A percentile compares a stretch with the other conserved stretches of the same genome.
Conservation (phyloP, 306 rosid species). For the Sophora flavescens region DNA sequence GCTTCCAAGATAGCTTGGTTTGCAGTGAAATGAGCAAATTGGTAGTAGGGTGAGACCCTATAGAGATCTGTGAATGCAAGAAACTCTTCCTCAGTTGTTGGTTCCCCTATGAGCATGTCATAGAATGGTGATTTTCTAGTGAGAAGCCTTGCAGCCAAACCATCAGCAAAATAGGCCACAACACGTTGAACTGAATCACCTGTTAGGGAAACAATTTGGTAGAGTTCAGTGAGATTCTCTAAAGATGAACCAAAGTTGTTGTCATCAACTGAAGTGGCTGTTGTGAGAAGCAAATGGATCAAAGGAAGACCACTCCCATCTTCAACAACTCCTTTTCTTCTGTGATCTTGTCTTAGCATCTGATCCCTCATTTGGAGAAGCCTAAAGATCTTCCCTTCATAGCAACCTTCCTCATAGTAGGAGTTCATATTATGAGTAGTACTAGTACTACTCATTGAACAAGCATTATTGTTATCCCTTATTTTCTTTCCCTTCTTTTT, state of each 20-base stretch:
- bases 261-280: conserved; percentile 62
- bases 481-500: conserved; percentile 58
- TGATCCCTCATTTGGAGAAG: conserved; percentile 80
- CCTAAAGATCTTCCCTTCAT: conserved; percentile 69
- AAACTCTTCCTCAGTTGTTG: conserved; percentile 65
- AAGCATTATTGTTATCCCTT: conserved; percentile 27
- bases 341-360: conserved; percentile 64
- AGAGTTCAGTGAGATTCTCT: conserved; percentile 60
- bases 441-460: conserved; percentile 38
- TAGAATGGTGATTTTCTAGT: conserved; percentile 69
- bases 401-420: conserved; percentile 55
- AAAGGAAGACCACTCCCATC: conserved; percentile 62
- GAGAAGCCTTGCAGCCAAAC: conserved; percentile 64
- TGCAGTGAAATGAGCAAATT: conserved; percentile 88
- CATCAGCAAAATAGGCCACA: conserved; percentile 72
- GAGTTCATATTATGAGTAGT: conserved; percentile 25
- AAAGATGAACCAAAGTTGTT: conserved; percentile 54
- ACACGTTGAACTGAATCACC: conserved; percentile 78
- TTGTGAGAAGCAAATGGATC: conserved; percentile 66
- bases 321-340: conserved; percentile 40
- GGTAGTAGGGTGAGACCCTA: conserved; percentile 73
- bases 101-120: conserved; percentile 72
- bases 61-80: conserved; percentile 70
- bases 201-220: conserved; percentile 59
- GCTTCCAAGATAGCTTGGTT: conserved; percentile 78